Evolutionary conservation across 129 eudicot species (phyloP).

Genomic region (Oenanthe sinensis): DNA sequence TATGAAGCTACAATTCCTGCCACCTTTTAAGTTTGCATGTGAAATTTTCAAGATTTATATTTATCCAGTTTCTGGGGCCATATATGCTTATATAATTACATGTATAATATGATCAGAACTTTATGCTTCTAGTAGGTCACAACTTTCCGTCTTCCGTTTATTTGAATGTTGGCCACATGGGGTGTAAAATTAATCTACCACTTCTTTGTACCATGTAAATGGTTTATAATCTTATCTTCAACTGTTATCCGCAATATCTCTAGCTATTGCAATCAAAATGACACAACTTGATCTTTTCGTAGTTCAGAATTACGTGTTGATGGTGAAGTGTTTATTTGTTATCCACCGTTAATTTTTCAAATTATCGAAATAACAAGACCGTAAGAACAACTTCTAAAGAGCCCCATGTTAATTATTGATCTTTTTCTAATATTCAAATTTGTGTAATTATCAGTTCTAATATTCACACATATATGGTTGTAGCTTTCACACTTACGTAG

Average conservation of each 20-base stretch:
- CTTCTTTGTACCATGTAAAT: not conserved
- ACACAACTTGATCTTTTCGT: no score
- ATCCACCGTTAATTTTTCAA: not conserved
- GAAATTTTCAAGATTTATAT: not conserved
- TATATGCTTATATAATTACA: not conserved
- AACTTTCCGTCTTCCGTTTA: not conserved
- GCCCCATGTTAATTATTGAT: no score
- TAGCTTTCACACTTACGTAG: constrained; percentile 3
- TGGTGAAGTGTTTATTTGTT: not conserved
- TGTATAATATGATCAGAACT: not conserved
- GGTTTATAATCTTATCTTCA: not conserved
- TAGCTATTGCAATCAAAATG: no score
- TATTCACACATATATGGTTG: no score
- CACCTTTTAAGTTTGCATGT: constrained; percentile 9
- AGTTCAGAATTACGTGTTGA: no score
- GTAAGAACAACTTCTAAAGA: no score
- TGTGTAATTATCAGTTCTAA: no score
- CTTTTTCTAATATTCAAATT: no score
- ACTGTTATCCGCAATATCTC: not conserved
- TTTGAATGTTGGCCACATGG: constrained; percentile 8
- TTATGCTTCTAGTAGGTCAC: constrained; percentile 8
- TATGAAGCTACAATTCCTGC: not conserved
- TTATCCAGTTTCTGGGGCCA: not conserved
- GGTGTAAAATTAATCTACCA: not conserved
- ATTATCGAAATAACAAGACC: no score